These are phyloP conservation scores for Pyrus hybrid DNA, from an alignment of 331 rosid species.

Conservation along the genomic window DNA sequence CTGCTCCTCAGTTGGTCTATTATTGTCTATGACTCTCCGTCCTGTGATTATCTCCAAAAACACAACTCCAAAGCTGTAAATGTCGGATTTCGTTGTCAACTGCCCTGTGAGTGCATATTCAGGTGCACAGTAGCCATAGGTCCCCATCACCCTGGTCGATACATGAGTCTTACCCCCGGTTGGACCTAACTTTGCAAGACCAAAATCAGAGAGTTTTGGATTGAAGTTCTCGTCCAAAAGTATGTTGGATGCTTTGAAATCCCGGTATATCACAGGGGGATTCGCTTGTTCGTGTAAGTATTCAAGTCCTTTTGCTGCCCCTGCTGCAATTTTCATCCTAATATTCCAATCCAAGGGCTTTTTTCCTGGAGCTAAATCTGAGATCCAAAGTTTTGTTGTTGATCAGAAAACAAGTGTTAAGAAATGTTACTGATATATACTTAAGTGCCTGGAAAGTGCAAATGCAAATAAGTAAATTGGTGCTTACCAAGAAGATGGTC, in stretches of 20 bases:
- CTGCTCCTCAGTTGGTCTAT: constrained; percentile 60
- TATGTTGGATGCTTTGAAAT: constrained; percentile 87
- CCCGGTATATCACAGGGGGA: constrained; percentile 84
- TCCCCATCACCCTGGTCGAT: constrained; percentile 94
- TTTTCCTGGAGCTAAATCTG: constrained; percentile 37
- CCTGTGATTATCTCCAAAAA: constrained; percentile 82
- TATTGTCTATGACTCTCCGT: constrained; percentile 68
- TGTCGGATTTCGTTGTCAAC: constrained; percentile 71
- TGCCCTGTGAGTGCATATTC: constrained; percentile 86
- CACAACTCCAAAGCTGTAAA: constrained; percentile 84
- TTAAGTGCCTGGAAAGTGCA: not conserved
- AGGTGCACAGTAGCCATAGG: constrained; percentile 94
- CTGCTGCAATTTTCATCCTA: constrained; percentile 84
- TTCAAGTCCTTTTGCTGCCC: constrained; percentile 87
- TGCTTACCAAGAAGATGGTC: constrained; percentile 87
- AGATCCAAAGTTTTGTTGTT: not conserved
- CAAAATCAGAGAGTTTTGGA: constrained; percentile 87
- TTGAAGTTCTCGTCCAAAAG: constrained; percentile 67
- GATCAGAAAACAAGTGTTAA: not conserved
- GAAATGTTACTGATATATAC: not conserved
- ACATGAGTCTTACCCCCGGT: constrained; percentile 74
- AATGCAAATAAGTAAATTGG: not conserved
- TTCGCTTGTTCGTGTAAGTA: constrained; percentile 70
- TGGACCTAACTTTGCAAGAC: constrained; percentile 93
- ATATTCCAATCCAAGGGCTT: constrained; percentile 66